These are phyloP conservation scores for Fusarium heterosporum DNA, from an alignment of 2,329 filamentous ascomycete genomes.

Conservation along the genomic window DNA sequence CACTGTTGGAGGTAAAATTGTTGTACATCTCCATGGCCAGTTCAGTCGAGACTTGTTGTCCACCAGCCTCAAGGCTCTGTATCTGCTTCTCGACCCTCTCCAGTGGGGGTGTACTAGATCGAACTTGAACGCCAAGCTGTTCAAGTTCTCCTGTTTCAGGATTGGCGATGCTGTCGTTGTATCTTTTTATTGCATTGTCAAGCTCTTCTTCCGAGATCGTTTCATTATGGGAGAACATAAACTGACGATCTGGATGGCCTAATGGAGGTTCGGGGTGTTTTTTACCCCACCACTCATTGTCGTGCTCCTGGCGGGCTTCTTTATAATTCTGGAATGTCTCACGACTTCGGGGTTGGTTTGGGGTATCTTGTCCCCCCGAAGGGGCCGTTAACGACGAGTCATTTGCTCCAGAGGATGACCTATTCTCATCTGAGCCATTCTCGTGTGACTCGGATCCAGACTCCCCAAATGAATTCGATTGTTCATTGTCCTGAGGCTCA, in stretches of 20 bases:
- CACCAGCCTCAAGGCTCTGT: constrained; percentile 12
- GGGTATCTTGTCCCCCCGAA: no score
- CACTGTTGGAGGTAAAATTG: constrained; percentile 14
- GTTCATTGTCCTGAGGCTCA: neutral
- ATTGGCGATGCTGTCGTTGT: neutral
- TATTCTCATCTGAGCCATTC: no score
- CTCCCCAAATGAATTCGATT: neutral
- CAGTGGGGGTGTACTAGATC: constrained; percentile 30
- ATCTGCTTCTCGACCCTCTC: constrained; percentile 22
- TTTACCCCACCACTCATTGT: constrained; percentile 15
- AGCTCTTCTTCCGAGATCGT: constrained; percentile 15
- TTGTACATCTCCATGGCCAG: constrained; percentile 21
- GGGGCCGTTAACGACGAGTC: no score
- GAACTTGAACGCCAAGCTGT: constrained; percentile 19
- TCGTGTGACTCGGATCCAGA: neutral
- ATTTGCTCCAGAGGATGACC: no score
- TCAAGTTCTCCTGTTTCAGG: neutral
- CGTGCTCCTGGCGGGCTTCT: neutral
- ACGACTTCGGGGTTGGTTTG: neutral
- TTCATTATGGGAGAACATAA: constrained; percentile 15
- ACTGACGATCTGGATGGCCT: constrained; percentile 24
- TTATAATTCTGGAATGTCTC: neutral
- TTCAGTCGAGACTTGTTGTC: constrained; percentile 1
- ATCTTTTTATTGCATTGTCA: neutral
- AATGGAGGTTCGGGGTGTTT: neutral